phyloP scores from a whole-genome alignment of 495 filamentous ascomycete species.

The Pyrenula aspistea region DNA sequence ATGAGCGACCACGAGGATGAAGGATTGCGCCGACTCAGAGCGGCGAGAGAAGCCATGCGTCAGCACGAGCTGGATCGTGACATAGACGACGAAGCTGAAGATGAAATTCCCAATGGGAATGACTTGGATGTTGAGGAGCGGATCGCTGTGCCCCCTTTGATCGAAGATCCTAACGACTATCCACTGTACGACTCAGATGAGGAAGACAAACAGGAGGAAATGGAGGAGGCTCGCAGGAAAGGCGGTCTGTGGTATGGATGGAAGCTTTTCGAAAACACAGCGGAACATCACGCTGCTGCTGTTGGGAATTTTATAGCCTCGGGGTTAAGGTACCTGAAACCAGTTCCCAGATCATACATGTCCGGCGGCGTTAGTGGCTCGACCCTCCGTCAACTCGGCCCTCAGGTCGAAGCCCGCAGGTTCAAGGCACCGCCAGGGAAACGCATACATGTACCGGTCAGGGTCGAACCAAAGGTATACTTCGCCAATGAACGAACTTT shows the following conservation, averaged over 20 bases:
- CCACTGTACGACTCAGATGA: conserved; percentile 89
- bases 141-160: conserved; percentile 44
- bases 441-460: conserved; percentile 85
- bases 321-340: conserved; percentile 35
- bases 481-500: conserved; percentile 95
- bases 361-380: conserved; percentile 30
- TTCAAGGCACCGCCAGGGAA: conserved; percentile 89
- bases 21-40: conserved; percentile 25
- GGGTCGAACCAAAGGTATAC: conserved; percentile 95
- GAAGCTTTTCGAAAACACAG: conserved; percentile 19
- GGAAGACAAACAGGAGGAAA: conserved; percentile 53
- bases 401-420: conserved; percentile 43
- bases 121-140: conserved; percentile 67
- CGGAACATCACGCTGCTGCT: conserved; percentile 30
- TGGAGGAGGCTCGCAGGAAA: conserved; percentile 61
- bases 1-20: conserved; percentile 12
- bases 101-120: conserved; percentile 29
- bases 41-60: conserved; percentile 30
- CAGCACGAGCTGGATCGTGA: conserved; percentile 32
- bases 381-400: conserved; percentile 22
- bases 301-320: conserved; percentile 26
- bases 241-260: conserved; percentile 61
- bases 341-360: conserved; percentile 44
- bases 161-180: conserved; percentile 53
- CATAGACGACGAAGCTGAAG: conserved; percentile 21